phyloP scores from a whole-genome alignment of 1,284 basidiomycete genomes.

The Xanthoconium separans region DNA sequence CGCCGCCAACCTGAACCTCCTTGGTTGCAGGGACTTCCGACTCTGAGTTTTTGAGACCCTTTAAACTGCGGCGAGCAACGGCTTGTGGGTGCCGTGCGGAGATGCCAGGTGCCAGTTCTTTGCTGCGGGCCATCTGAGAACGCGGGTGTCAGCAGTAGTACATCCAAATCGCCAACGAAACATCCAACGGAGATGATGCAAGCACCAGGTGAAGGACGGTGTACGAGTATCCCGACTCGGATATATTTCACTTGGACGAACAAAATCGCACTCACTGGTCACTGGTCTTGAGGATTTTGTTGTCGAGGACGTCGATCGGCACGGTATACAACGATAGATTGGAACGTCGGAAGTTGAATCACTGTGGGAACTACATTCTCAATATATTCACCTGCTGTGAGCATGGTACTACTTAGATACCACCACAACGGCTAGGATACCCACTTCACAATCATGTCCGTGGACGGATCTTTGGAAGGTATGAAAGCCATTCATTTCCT shows the following conservation, averaged over 20 bases:
- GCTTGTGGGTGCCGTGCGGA: slow-evolving; percentile 78
- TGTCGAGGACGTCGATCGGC: slow-evolving; percentile 31
- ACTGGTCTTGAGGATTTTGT: slow-evolving; percentile 41
- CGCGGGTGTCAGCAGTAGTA: slow-evolving; percentile 21
- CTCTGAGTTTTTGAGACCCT: slow-evolving; percentile 78
- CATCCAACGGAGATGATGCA: slow-evolving; percentile 36
- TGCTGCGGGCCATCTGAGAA: slow-evolving; percentile 87
- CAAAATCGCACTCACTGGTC: slow-evolving; percentile 35
- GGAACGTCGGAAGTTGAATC: slow-evolving; percentile 28
- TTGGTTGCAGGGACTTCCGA: slow-evolving; percentile 60
- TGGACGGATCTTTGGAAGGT: slow-evolving; percentile 27
- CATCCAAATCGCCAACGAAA: slow-evolving; percentile 34
- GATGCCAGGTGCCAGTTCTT: slow-evolving; percentile 81
- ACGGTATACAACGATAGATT: slow-evolving; percentile 11
- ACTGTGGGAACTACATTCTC: slow-evolving; percentile 26
- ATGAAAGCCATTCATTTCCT: background rate
- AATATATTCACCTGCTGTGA: slow-evolving; percentile 11
- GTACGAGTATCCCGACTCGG: background rate
- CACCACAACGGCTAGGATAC: slow-evolving; percentile 20
- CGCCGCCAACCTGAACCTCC: slow-evolving; percentile 86
- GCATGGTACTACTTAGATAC: slow-evolving; percentile 1
- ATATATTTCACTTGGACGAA: slow-evolving; percentile 6
- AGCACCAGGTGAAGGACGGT: background rate
- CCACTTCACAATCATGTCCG: slow-evolving; percentile 23
- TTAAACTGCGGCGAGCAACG: slow-evolving; percentile 77